phyloP scores from a whole-genome alignment of 2,329 filamentous ascomycete genomes.

The Sclerotinia subarctica region DNA sequence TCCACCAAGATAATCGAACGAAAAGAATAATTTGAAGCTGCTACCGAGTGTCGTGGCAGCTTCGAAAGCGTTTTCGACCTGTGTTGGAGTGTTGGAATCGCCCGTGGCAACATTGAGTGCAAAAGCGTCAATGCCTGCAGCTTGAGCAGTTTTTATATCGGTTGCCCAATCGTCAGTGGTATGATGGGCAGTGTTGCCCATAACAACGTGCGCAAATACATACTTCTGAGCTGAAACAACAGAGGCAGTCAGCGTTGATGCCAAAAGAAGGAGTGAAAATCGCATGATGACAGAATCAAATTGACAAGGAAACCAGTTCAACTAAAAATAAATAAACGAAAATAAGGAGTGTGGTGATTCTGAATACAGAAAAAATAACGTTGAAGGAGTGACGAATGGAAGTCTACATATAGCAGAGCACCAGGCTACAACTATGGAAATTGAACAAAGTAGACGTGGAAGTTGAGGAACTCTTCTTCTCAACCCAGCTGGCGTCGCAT shows the following conservation, averaged over 20 bases:
- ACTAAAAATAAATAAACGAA: neutral
- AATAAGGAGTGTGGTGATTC: slow-evolving; percentile 15
- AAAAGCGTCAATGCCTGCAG: slow-evolving; percentile 42
- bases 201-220: slow-evolving; percentile 37
- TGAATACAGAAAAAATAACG: neutral
- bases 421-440: slow-evolving; percentile 9
- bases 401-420: slow-evolving; percentile 17
- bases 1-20: slow-evolving; percentile 40
- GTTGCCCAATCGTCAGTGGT: slow-evolving; percentile 35
- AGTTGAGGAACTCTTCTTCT: slow-evolving; percentile 10
- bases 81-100: slow-evolving; percentile 38
- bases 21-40: slow-evolving; percentile 37
- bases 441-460: neutral
- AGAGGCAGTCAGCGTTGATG: slow-evolving; percentile 19
- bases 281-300: slow-evolving; percentile 12
- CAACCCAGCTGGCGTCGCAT: slow-evolving; percentile 11
- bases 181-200: slow-evolving; percentile 39
- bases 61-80: slow-evolving; percentile 39
- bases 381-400: slow-evolving; percentile 1
- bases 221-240: slow-evolving; percentile 28
- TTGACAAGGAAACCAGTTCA: neutral
- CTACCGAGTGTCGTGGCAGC: slow-evolving; percentile 33
- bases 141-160: slow-evolving; percentile 39
- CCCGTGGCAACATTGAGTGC: slow-evolving; percentile 39
- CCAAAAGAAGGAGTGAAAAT: slow-evolving; percentile 21